Evolutionary conservation across 495 filamentous ascomycete genomes (phyloP), one percentile per base, ranked within the genome.

Genomic region (Aspergillus sclerotioniger): DNA sequence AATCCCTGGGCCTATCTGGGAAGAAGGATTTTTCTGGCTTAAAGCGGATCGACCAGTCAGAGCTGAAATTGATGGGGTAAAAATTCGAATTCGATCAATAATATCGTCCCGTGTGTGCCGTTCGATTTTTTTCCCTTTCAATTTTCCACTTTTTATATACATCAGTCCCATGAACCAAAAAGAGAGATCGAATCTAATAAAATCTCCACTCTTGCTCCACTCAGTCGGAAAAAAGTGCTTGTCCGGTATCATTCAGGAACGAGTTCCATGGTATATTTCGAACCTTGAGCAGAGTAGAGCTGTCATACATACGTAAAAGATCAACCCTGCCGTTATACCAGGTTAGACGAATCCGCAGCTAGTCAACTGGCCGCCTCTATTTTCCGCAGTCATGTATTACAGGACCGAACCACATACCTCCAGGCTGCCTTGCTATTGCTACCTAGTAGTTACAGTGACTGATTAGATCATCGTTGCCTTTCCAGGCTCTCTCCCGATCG

Each of bases 101-200:
- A 50, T 46, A 31, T 50, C 21, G 45, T 50, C 35, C 58, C 54
- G 62, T 58, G 44, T 58, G 58, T 64, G 45, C 62, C 62, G 58
- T 35, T 63, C 53, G n/a, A 51, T 41, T 59, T 55, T 55, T 56
- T 50, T 50, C 60, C 25, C 35, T 58, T 47, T 54, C 56, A 53
- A 48, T 58, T 56, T 49, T 51, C 57, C 43, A 52, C 45, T 53
- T 51, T 44, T 37, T 58, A 50, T 53, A 62, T 59, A 68, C 60
- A 61, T 59, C 57, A 59, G 54, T 60, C 60, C 39, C 37, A 66
- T 56, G 51, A 60, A 45, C 47, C 51, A 51, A 58, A 63, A 59
- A 66, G 59, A 50, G 56, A 68, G 70, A 75, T 72, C 70, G 70
- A 67, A 67, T 65, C 71, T 66, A 67, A 71, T 63, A 62, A 62